Percentiles rank a stretch among this genome's conserved stretches.
These are phyloP conservation scores for Schizosaccharomyces lindneri DNA, from an alignment of 805 yeast species.

Conservation along the genomic window DNA sequence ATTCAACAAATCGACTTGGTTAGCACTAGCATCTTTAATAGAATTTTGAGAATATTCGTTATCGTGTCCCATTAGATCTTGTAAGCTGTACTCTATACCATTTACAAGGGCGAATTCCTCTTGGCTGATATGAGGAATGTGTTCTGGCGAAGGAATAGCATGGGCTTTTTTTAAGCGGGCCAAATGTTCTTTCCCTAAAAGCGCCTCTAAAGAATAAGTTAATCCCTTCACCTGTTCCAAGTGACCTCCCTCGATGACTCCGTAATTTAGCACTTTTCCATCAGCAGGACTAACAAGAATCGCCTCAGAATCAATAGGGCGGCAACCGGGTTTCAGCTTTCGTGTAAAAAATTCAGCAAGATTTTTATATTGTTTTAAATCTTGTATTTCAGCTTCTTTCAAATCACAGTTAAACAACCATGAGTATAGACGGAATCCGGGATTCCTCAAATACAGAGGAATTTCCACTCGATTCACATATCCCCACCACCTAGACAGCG, in stretches of 20 bases:
- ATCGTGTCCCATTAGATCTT: constrained; percentile 37
- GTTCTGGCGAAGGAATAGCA: constrained; percentile 5
- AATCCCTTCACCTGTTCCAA: constrained; percentile 94
- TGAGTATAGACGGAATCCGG: constrained; percentile 58
- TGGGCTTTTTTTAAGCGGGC: constrained; percentile 22
- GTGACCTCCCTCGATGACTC: constrained; percentile 40
- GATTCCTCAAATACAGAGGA: constrained; percentile 71
- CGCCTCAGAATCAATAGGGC: constrained; percentile 45
- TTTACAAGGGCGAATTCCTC: constrained; percentile 49
- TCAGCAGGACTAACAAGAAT: constrained; percentile 77
- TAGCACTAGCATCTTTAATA: constrained; percentile 6
- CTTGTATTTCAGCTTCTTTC: constrained; percentile 68
- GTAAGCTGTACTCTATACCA: constrained; percentile 47
- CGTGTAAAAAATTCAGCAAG: constrained; percentile 82
- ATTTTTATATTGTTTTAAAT: constrained; percentile 48
- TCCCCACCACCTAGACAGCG: constrained; percentile 88
- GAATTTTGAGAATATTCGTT: constrained; percentile 47
- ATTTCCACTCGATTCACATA: constrained; percentile 55
- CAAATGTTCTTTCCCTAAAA: constrained; percentile 30
- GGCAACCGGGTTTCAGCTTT: constrained; percentile 43
- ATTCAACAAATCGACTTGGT: constrained; percentile 3
- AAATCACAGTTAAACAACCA: constrained; percentile 64
- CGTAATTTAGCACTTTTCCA: constrained; percentile 70
- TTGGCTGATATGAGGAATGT: constrained; percentile 5
- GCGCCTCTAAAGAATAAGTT: constrained; percentile 71